These are phyloP conservation scores for Beta macrorhiza DNA, from an alignment of 179 eudicot species.

Conservation along the genomic window DNA sequence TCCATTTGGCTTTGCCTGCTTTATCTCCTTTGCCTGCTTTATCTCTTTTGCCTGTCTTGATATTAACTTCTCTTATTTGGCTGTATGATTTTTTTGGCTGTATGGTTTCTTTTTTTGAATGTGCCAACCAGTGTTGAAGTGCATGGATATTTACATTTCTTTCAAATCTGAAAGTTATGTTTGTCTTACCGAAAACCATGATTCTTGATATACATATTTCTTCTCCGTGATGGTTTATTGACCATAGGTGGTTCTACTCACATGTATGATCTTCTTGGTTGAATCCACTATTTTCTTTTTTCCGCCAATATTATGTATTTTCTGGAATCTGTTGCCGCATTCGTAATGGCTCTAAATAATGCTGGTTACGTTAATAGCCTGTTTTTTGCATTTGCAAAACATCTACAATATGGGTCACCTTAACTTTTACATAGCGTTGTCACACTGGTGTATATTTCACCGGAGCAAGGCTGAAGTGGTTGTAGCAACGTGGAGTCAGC, in stretches of 20 bases:
- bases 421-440: slow-evolving; percentile 67
- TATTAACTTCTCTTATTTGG: too few relatives aligned
- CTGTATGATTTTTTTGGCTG: background rate
- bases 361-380: background rate
- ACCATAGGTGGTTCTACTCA: background rate
- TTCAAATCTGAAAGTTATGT: background rate
- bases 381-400: slow-evolving; percentile 7
- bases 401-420: slow-evolving; percentile 26
- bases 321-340: background rate
- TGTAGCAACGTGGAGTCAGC: slow-evolving; percentile 82
- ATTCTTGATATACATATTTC: background rate
- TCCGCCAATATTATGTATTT: background rate
- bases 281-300: background rate
- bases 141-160: background rate
- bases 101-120: background rate
- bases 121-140: background rate
- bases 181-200: background rate
- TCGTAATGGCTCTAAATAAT: background rate
- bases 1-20: background rate
- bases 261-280: background rate
- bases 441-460: slow-evolving; percentile 98
- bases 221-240: background rate
- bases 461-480: slow-evolving; percentile 85
- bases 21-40: background rate
- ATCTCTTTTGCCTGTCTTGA: background rate